A percentile compares a stretch with the other conserved stretches of the same genome.
These are phyloP conservation scores for Pelargonium citronellum DNA, from an alignment of 441 rosid genomes.

Conservation along the genomic window DNA sequence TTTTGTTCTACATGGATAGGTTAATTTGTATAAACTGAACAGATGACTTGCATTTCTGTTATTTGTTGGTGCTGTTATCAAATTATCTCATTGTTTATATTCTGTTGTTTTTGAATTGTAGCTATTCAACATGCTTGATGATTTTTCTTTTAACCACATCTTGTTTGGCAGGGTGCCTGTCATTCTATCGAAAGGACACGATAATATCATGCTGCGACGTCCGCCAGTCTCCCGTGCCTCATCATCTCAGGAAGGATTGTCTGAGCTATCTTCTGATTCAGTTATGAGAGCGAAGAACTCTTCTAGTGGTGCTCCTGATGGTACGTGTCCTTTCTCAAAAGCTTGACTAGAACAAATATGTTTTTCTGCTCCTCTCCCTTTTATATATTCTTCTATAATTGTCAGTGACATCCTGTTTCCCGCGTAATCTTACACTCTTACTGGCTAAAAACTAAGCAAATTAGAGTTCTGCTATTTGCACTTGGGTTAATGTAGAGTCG, in stretches of 20 bases:
- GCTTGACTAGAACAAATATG: too few species aligned
- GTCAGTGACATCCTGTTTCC: too few species aligned
- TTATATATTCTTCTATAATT: too few species aligned
- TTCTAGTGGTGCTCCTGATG: constrained; percentile 29
- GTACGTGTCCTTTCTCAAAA: constrained; percentile 17
- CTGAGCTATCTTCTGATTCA: constrained; percentile 35
- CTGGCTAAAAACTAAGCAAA: too few species aligned
- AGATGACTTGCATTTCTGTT: too few species aligned
- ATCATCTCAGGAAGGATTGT: constrained; percentile 45
- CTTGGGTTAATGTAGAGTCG: too few species aligned
- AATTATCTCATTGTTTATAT: not conserved
- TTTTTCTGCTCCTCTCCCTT: too few species aligned
- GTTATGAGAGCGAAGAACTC: constrained; percentile 25
- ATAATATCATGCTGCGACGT: constrained; percentile 34
- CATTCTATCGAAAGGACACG: constrained; percentile 39
- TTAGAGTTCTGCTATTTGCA: too few species aligned
- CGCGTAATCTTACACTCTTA: too few species aligned
- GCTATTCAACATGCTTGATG: not conserved
- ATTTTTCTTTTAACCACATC: not conserved
- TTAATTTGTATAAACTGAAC: too few species aligned
- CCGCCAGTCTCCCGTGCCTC: constrained; percentile 34
- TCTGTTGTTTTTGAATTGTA: not conserved
- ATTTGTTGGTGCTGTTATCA: too few species aligned
- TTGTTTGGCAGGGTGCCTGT: constrained; percentile 29
- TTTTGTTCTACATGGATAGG: too few species aligned